Evolutionary conservation across 495 filamentous ascomycete genomes (phyloP).

Genomic region (Aspergillus leporis): DNA sequence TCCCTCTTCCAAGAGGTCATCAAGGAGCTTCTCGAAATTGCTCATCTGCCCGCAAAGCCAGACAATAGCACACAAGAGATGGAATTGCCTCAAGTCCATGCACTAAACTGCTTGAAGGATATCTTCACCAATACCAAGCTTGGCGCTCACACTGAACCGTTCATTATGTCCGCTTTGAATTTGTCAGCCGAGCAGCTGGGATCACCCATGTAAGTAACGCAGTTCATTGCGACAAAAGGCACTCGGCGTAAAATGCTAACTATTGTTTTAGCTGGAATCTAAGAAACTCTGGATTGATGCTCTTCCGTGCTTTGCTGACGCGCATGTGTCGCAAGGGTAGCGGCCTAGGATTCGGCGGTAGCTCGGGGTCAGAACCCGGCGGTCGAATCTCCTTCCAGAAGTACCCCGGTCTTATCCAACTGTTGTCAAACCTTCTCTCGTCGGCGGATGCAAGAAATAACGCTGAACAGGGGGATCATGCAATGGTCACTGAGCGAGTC

Average conservation of each 20-base stretch:
- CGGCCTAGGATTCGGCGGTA: constrained; percentile 41
- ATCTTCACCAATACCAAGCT: constrained; percentile 79
- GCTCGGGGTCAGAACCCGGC: constrained; percentile 44
- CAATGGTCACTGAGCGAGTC: constrained; percentile 63
- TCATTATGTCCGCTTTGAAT: constrained; percentile 70
- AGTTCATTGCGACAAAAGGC: not conserved
- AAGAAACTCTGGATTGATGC: constrained; percentile 86
- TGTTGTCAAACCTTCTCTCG: constrained; percentile 67
- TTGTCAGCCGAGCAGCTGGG: constrained; percentile 72
- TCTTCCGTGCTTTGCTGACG: constrained; percentile 80
- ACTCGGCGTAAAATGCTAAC: constrained; percentile 20
- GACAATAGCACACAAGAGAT: constrained; percentile 44
- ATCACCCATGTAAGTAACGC: constrained; percentile 52
- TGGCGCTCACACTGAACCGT: constrained; percentile 59
- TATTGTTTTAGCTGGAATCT: constrained; percentile 74
- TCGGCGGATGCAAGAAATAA: constrained; percentile 37
- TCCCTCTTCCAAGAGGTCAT: constrained; percentile 52
- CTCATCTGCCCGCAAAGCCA: constrained; percentile 52
- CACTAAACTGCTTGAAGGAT: constrained; percentile 86
- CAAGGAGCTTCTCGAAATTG: constrained; percentile 56
- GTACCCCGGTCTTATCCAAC: constrained; percentile 66
- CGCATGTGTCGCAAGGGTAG: constrained; percentile 53
- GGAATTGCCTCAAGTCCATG: constrained; percentile 87
- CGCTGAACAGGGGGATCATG: constrained; percentile 38
- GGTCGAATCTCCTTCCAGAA: constrained; percentile 54